A percentile compares a stretch with the other conserved stretches of the same genome.
Evolutionary conservation across 176 grass and related monocot species (phyloP).

Genomic region (Musa itinerans): DNA sequence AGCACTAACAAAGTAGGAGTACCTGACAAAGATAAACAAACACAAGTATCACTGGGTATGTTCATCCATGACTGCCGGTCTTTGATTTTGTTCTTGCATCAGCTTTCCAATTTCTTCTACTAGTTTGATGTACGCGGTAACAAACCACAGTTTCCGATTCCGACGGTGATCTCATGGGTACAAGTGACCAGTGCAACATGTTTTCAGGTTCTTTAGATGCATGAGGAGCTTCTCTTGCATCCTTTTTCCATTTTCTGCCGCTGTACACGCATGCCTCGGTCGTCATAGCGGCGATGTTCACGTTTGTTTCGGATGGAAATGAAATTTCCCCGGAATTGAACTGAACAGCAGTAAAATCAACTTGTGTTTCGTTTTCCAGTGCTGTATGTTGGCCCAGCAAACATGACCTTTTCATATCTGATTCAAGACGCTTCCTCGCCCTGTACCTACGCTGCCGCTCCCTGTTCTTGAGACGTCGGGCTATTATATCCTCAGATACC

Average conservation of each 20-base stretch:
- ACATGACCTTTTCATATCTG: neutral
- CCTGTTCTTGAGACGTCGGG: constrained; percentile 15
- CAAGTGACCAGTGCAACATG: neutral
- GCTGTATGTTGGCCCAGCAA: neutral
- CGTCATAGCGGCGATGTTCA: neutral
- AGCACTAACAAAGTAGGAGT: no score
- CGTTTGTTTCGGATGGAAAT: neutral
- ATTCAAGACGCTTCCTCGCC: constrained; percentile 17
- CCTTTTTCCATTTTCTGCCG: constrained; percentile 22
- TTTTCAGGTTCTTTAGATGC: neutral
- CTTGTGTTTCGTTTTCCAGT: neutral
- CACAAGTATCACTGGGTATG: no score
- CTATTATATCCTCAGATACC: neutral
- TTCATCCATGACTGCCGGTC: no score
- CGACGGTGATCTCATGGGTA: neutral
- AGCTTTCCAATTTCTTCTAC: constrained; percentile 17
- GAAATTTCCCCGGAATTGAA: neutral
- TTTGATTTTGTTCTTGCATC: constrained; percentile 14
- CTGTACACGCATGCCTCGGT: neutral
- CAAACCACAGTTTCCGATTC: neutral
- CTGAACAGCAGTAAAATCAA: no score
- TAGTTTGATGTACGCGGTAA: neutral
- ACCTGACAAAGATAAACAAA: no score
- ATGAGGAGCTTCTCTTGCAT: constrained; percentile 13
- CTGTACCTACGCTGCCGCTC: constrained; percentile 20